These are phyloP conservation scores for Keithomyces neogunnii DNA, from an alignment of 2,329 filamentous ascomycete genomes.

Conservation along the genomic window DNA sequence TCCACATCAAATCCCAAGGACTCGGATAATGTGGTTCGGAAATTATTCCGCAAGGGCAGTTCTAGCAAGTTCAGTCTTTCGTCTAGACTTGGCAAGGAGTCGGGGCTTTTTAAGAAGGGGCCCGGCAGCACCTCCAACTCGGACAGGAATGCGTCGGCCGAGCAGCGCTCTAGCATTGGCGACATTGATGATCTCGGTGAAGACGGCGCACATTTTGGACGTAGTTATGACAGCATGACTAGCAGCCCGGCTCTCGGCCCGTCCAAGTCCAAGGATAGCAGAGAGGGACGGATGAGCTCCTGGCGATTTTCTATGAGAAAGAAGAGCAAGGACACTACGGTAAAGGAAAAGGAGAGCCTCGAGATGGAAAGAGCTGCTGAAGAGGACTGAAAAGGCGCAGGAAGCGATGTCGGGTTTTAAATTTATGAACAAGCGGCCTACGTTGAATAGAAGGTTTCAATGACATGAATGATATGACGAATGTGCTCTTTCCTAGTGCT, in stretches of 20 bases:
- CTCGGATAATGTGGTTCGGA: conserved; percentile 48
- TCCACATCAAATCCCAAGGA: conserved; percentile 35
- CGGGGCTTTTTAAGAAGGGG: conserved; percentile 49
- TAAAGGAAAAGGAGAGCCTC: conserved; percentile 42
- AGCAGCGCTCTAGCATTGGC: conserved; percentile 48
- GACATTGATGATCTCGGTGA: conserved; percentile 46
- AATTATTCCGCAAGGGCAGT: conserved; percentile 57
- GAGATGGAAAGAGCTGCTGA: conserved; percentile 37
- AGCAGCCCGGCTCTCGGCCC: conserved; percentile 50
- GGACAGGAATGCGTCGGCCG: conserved; percentile 46
- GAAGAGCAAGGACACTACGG: conserved; percentile 40
- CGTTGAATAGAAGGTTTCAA: background rate
- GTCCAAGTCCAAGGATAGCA: conserved; percentile 35
- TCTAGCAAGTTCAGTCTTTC: conserved; percentile 58
- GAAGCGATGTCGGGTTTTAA: background rate
- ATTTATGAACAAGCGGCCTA: background rate
- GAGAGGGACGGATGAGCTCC: conserved; percentile 40
- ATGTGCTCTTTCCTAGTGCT: background rate
- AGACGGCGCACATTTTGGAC: conserved; percentile 32
- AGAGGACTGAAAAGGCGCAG: conserved; percentile 14
- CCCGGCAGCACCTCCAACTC: conserved; percentile 48
- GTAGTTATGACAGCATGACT: conserved; percentile 47
- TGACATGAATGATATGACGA: background rate
- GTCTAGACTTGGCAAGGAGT: conserved; percentile 46
- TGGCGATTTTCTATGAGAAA: conserved; percentile 54